A percentile compares a stretch with the other conserved stretches of the same genome.
Evolutionary conservation across 108 stramenopile species (phyloP).

Genomic region (Seminavis robusta): DNA sequence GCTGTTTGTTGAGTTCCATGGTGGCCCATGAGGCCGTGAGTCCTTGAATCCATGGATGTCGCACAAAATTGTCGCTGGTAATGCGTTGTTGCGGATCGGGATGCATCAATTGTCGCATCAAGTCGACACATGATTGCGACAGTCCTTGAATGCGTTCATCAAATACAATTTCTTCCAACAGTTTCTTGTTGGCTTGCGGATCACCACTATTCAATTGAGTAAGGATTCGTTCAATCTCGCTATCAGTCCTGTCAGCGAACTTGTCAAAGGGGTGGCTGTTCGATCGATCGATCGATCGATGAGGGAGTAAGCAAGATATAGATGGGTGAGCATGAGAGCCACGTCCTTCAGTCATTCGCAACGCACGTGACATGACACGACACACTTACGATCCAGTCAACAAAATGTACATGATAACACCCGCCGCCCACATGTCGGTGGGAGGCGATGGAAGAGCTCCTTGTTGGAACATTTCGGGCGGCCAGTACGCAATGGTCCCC

Average conservation of each 20-base stretch:
- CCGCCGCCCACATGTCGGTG: conserved; percentile 84
- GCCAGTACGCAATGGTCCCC: conserved; percentile 24
- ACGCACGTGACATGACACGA: too few relatives aligned
- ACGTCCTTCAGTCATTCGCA: too few relatives aligned
- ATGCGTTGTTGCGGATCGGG: conserved; percentile 19
- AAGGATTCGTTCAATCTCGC: too few relatives aligned
- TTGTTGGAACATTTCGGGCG: conserved; percentile 17
- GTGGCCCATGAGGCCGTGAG: conserved; percentile 13
- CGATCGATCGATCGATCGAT: too few relatives aligned
- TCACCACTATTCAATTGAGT: neutral
- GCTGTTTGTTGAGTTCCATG: neutral
- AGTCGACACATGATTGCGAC: conserved; percentile 13
- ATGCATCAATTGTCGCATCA: conserved; percentile 21
- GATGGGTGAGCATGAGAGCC: too few relatives aligned
- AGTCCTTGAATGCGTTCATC: conserved; percentile 21
- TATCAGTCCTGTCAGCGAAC: too few relatives aligned
- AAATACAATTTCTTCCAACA: conserved; percentile 15
- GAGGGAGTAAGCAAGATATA: too few relatives aligned
- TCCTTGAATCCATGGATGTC: conserved; percentile 30
- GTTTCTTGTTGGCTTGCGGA: neutral
- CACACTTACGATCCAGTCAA: conserved; percentile 56
- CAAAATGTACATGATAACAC: conserved; percentile 89
- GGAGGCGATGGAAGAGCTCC: conserved; percentile 11
- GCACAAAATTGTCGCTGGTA: conserved; percentile 14
- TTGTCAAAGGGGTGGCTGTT: too few relatives aligned